Evolutionary conservation across 495 filamentous ascomycete genomes (phyloP), one percentile per base, ranked within the genome.

Genomic region (Darksidea phi): DNA sequence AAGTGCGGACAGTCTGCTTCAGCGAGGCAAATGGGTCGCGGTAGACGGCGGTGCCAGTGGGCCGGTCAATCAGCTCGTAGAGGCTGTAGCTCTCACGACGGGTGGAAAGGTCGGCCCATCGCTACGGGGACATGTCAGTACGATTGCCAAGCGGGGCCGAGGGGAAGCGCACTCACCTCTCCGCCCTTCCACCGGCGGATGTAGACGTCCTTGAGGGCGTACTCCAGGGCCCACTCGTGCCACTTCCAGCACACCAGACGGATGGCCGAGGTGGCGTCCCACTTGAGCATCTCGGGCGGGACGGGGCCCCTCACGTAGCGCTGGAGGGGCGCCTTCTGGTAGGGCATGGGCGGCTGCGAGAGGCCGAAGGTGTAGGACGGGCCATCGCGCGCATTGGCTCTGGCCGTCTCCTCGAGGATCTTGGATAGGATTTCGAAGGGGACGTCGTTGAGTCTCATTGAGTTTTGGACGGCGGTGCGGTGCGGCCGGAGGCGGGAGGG

Each of bases 151-250:
- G 11, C 28, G 10, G 13, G 21, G 15, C 2, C 24, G 4, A 37
- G 42, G n/a, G n/a, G 12, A 25, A 15, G 53, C 3, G n/a, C 41
- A 20, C 54, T 59, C 38, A 64, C 61, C 57, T 83, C 80, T 49
- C 76, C 73, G 13, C 81, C 79, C 66, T 74, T 76, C 80, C 80
- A 82, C 15, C 75, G 66, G 12, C 73, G 73, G 38, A 83, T 72
- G 57, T 80, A 81, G 24, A 83, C 59, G 15, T 76, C 73, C 57
- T 73, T 74, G 42, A 83, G 57, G 38, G 78, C 70, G 68, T 78
- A 79, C 3, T 71, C 67, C 50, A 78, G 59, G 12, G 78, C 77
- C 80, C 80, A 83, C 6, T 82, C 70, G 54, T 81, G 81, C 79
- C 81, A 83, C 45, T 66, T 56, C 24, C 69, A 68, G 67, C 75